phyloP scores from a whole-genome alignment of 768 basidiomycete genomes.

The Leccinellum albellum region DNA sequence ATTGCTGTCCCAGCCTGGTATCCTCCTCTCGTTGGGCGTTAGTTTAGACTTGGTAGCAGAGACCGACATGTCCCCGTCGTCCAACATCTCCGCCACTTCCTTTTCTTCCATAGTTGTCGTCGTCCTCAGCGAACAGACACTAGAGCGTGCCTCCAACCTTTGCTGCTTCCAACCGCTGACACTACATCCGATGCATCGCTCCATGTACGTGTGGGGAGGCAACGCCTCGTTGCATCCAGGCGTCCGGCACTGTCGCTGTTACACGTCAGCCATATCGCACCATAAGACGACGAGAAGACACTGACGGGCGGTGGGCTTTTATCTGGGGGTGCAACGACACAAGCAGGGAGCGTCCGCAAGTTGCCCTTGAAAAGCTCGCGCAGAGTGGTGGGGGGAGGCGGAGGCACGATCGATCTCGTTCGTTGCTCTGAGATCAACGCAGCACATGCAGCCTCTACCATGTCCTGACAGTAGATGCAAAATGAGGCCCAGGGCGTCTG shows the following conservation, averaged over 20 bases:
- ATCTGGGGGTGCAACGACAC: neutral
- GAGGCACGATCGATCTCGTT: neutral
- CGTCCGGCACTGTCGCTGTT: slow-evolving; percentile 16
- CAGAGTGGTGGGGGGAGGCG: neutral
- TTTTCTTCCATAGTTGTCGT: neutral
- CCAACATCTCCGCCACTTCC: neutral
- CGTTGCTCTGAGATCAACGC: neutral
- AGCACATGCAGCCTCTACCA: neutral
- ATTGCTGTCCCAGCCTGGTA: slow-evolving; percentile 25
- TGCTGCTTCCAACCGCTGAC: slow-evolving; percentile 19
- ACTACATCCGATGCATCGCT: slow-evolving; percentile 20
- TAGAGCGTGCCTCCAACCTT: neutral
- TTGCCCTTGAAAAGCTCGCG: neutral
- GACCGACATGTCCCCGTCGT: neutral
- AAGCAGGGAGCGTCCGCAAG: slow-evolving; percentile 2
- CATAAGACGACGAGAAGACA: neutral
- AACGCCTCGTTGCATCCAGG: slow-evolving; percentile 14
- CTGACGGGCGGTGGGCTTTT: neutral
- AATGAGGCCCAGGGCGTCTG: neutral
- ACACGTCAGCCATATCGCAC: neutral
- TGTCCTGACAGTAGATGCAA: slow-evolving; percentile 8
- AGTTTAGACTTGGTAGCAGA: slow-evolving; percentile 1
- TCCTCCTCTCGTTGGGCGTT: neutral
- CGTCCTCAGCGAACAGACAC: neutral
- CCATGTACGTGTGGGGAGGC: neutral